Percentiles rank a stretch among this genome's conserved stretches.
phyloP scores from a whole-genome alignment of 495 filamentous ascomycete species.

The Lasiosphaeria ovina region DNA sequence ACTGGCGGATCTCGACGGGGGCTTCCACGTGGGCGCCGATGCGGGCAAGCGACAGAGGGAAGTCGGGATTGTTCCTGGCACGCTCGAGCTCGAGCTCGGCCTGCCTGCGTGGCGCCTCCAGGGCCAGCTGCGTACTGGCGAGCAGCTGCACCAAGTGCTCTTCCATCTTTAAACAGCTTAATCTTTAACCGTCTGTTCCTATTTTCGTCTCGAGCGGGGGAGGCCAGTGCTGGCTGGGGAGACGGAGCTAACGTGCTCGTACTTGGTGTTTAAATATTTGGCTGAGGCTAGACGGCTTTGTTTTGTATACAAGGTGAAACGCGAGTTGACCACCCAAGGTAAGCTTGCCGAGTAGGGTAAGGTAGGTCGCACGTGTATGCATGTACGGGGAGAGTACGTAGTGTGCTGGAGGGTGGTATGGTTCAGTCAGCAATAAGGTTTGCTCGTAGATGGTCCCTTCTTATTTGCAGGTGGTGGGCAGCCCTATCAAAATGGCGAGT shows the following conservation, averaged over 20 bases:
- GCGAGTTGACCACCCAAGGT: no score
- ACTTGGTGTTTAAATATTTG: no score
- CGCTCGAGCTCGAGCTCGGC: slow-evolving; percentile 75
- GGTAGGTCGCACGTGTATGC: no score
- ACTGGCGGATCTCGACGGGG: slow-evolving; percentile 71
- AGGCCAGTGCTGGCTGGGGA: neutral
- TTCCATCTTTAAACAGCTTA: slow-evolving; percentile 58
- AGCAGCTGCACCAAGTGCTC: slow-evolving; percentile 79
- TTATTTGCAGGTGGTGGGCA: no score
- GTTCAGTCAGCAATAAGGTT: no score
- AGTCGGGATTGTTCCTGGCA: slow-evolving; percentile 62
- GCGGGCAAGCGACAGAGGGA: slow-evolving; percentile 72
- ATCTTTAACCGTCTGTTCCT: neutral
- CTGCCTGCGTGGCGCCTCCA: slow-evolving; percentile 67
- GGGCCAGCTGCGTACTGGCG: slow-evolving; percentile 70
- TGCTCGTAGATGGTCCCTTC: no score
- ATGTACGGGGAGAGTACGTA: no score
- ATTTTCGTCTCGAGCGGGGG: neutral
- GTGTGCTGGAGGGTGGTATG: no score
- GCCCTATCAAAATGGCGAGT: slow-evolving; percentile 8
- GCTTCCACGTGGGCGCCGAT: slow-evolving; percentile 73
- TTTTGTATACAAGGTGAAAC: no score
- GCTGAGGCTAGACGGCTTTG: no score
- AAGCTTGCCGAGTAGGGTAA: no score
- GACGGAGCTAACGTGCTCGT: no score